These are phyloP conservation scores for Penicillium sclerotigenum DNA, from an alignment of 2,329 filamentous ascomycete species.

Conservation along the genomic window DNA sequence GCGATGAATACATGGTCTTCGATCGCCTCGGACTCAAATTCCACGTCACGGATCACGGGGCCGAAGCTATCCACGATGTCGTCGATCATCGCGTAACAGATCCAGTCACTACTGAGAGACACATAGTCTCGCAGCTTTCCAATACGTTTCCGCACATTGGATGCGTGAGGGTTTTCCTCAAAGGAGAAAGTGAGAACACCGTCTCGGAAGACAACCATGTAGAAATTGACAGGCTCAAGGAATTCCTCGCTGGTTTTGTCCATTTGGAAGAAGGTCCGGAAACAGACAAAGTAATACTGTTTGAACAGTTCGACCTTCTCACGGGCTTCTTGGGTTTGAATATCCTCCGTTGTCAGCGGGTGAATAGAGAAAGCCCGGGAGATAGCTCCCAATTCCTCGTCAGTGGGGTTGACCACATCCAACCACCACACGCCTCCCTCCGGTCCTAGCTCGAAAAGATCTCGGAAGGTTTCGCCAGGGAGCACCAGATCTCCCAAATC, in stretches of 20 bases:
- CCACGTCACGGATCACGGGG: conserved; percentile 81
- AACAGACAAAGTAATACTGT: conserved; percentile 97
- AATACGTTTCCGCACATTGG: conserved; percentile 87
- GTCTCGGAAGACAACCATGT: conserved; percentile 94
- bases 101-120: conserved; percentile 93
- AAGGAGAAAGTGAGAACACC: conserved; percentile 95
- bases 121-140: conserved; percentile 92
- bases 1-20: conserved; percentile 95
- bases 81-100: conserved; percentile 97
- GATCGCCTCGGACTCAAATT: conserved; percentile 84
- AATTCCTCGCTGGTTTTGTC: conserved; percentile 77
- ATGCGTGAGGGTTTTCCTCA: conserved; percentile 77
- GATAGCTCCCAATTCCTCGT: conserved; percentile 81
- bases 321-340: conserved; percentile 88
- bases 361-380: conserved; percentile 95
- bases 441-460: conserved; percentile 71
- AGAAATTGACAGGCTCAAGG: conserved; percentile 92
- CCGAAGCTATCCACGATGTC: conserved; percentile 97
- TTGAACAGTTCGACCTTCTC: conserved; percentile 98
- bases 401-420: conserved; percentile 84
- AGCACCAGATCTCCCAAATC: conserved; percentile 85
- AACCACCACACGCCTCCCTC: conserved; percentile 96
- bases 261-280: conserved; percentile 85
- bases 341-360: conserved; percentile 93
- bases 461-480: conserved; percentile 83